These are phyloP conservation scores for Parmelia sp. DNA, from an alignment of 495 filamentous ascomycete species.

Conservation along the genomic window DNA sequence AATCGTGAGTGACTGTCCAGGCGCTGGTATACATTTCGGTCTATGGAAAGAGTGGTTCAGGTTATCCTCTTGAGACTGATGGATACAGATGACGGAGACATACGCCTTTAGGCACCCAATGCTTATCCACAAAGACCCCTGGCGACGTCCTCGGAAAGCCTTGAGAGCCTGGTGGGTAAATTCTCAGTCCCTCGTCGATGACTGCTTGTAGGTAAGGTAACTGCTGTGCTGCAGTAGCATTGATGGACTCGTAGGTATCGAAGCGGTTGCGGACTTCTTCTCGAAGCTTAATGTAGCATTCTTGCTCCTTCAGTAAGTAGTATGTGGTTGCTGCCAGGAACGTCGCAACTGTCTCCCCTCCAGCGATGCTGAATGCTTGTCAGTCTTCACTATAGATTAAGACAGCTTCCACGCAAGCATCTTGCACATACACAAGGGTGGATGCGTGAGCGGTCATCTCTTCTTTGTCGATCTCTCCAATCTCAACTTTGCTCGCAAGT, in stretches of 20 bases:
- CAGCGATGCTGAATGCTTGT: conserved; percentile 23
- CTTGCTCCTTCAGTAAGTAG: conserved; percentile 21
- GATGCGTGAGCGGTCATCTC: conserved; percentile 25
- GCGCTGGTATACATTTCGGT: no score
- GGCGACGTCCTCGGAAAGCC: conserved; percentile 34
- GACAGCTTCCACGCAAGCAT: neutral
- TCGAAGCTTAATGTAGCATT: neutral
- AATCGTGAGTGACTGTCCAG: no score
- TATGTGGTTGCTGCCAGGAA: conserved; percentile 22
- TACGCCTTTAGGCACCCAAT: conserved; percentile 23
- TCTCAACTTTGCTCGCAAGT: conserved; percentile 24
- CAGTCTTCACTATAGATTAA: neutral
- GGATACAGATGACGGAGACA: neutral
- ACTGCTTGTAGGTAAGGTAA: conserved; percentile 50
- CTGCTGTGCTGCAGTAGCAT: conserved; percentile 26
- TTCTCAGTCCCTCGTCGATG: conserved; percentile 49
- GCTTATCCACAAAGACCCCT: conserved; percentile 29
- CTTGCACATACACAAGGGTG: conserved; percentile 20
- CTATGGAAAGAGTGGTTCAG: no score
- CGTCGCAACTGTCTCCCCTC: conserved; percentile 27
- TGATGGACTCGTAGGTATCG: conserved; percentile 17
- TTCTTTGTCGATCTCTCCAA: conserved; percentile 26
- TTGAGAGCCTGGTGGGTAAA: conserved; percentile 45
- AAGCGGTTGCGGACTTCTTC: conserved; percentile 21
- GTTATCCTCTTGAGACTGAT: no score